phyloP scores from a whole-genome alignment of 805 yeast species.

The Candida hispaniensis region DNA sequence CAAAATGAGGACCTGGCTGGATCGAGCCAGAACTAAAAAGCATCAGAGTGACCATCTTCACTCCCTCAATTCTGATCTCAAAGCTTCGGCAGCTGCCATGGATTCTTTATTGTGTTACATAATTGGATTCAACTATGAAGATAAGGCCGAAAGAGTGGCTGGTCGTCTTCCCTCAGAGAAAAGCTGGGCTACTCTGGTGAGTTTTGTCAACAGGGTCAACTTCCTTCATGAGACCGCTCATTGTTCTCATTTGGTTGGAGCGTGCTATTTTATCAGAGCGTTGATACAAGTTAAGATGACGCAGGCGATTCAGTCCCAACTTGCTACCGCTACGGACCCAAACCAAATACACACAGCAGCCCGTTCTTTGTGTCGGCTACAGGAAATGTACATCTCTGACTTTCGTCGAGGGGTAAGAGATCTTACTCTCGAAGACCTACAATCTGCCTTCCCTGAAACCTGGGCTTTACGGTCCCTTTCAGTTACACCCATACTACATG shows the following conservation, averaged over 20 bases:
- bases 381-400: constrained; percentile 23
- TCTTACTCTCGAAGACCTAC: constrained; percentile 21
- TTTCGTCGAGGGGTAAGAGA: constrained; percentile 25
- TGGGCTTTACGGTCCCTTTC: constrained; percentile 17
- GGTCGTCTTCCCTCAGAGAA: constrained; percentile 24
- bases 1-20: constrained; percentile 28
- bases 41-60: constrained; percentile 32
- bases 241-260: constrained; percentile 24
- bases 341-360: constrained; percentile 3
- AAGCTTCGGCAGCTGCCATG: constrained; percentile 30
- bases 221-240: constrained; percentile 22
- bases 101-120: constrained; percentile 34
- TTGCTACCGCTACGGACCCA: no score
- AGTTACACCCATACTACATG: constrained; percentile 20
- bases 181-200: constrained; percentile 32
- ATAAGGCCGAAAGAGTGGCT: constrained; percentile 26
- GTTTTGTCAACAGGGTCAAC: constrained; percentile 25
- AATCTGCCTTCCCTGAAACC: constrained; percentile 21
- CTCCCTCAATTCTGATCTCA: constrained; percentile 22
- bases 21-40: constrained; percentile 31
- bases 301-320: no score
- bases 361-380: neutral
- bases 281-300: constrained; percentile 20
- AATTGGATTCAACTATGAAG: constrained; percentile 33
- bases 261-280: constrained; percentile 28